Conservation (phyloP, 1,139 yeast genomes). For the Diutina scorzettiae region DNA sequence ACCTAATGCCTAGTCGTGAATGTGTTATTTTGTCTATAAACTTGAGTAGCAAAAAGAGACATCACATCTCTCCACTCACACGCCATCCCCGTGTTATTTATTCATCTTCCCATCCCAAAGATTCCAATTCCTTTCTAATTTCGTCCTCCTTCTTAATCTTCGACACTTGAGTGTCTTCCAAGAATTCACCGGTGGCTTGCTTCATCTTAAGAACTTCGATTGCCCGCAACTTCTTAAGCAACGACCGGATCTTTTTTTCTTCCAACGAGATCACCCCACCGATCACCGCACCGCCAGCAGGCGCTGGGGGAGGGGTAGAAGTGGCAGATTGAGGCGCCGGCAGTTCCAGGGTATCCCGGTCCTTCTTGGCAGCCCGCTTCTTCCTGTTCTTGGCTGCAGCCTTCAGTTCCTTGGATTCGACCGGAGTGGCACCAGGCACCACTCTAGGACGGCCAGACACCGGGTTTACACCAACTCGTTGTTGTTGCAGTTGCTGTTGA, state of each 20-base stretch:
- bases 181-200: constrained; percentile 70
- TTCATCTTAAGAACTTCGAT: constrained; percentile 81
- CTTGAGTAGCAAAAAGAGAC: too few relatives aligned
- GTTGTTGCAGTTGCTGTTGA: constrained; percentile 1
- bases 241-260: constrained; percentile 84
- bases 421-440: constrained; percentile 35
- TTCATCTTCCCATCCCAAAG: constrained; percentile 55
- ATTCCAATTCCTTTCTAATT: constrained; percentile 58
- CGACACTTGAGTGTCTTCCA: constrained; percentile 86
- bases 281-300: constrained; percentile 21
- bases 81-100: too few relatives aligned
- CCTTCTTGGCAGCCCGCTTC: constrained; percentile 56
- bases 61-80: too few relatives aligned
- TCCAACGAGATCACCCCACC: constrained; percentile 63
- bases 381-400: constrained; percentile 65
- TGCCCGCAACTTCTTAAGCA: constrained; percentile 87
- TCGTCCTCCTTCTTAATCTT: constrained; percentile 81
- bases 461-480: constrained; percentile 6
- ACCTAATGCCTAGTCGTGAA: too few relatives aligned
- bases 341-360: constrained; percentile 9
- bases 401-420: constrained; percentile 38
- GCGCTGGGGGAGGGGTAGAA: neutral
- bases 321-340: neutral
- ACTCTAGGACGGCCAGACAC: constrained; percentile 1
- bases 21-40: too few relatives aligned